Evolutionary conservation across 495 filamentous ascomycete genomes (phyloP).

Genomic region (Niebla homalea): DNA sequence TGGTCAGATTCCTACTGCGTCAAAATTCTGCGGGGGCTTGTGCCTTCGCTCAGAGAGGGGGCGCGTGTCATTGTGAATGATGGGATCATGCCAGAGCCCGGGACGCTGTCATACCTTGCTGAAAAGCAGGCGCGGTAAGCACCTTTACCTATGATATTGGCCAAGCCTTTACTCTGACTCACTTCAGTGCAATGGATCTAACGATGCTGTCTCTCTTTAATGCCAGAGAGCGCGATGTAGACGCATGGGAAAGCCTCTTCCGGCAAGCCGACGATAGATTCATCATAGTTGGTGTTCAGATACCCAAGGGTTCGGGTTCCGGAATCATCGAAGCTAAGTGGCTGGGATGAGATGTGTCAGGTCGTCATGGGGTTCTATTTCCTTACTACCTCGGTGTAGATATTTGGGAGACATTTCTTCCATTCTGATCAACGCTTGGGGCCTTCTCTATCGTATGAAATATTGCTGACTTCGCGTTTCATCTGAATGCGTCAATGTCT

Average conservation of each 20-base stretch:
- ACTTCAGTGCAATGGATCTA: slow-evolving; percentile 37
- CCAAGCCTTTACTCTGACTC: background rate
- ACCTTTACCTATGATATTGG: background rate
- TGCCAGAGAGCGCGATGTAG: slow-evolving; percentile 38
- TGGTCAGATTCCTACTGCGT: slow-evolving; percentile 28
- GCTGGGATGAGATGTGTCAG: slow-evolving; percentile 1
- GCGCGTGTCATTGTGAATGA: slow-evolving; percentile 37
- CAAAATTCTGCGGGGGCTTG: slow-evolving; percentile 25
- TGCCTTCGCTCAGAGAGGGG: slow-evolving; percentile 25
- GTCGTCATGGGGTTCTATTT: no score
- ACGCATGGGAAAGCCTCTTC: slow-evolving; percentile 37
- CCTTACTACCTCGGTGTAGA: no score
- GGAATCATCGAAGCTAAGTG: slow-evolving; percentile 17
- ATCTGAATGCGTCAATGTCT: no score
- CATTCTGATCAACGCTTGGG: no score
- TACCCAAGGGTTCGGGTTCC: slow-evolving; percentile 8
- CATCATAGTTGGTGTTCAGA: background rate
- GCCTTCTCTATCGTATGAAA: no score
- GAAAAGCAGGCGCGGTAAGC: slow-evolving; percentile 31
- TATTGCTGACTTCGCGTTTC: no score
- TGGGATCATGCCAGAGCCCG: slow-evolving; percentile 33
- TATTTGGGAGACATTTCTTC: no score
- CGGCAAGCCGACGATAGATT: slow-evolving; percentile 28
- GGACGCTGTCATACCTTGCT: slow-evolving; percentile 30
- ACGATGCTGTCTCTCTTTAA: slow-evolving; percentile 43